Conservation (phyloP, 306 rosid species). For the Cicer pinnatifidum region DNA sequence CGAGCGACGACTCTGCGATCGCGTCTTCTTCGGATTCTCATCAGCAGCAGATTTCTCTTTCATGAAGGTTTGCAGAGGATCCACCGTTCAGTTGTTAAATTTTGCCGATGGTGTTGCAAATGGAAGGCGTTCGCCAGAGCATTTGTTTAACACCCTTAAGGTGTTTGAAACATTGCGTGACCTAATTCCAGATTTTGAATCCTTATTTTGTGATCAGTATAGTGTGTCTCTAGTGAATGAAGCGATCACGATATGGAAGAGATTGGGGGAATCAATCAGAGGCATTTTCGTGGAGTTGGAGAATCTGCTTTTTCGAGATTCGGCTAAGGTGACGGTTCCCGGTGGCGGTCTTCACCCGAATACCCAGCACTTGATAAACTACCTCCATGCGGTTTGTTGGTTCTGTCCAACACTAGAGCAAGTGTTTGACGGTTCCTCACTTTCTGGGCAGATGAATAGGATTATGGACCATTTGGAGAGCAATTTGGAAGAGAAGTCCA, state of each 20-base stretch:
- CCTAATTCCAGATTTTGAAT: conserved; percentile 69
- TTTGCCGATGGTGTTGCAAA: conserved; percentile 74
- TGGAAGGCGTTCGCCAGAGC: conserved; percentile 78
- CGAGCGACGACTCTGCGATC: conserved; percentile 78
- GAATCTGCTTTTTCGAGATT: conserved; percentile 78
- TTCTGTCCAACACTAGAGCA: conserved; percentile 73
- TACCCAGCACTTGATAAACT: conserved; percentile 90
- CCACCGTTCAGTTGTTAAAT: conserved; percentile 69
- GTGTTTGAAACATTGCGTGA: conserved; percentile 81
- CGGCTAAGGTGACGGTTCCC: conserved; percentile 68
- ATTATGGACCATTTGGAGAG: conserved; percentile 63
- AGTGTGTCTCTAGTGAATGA: conserved; percentile 70
- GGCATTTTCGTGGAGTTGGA: conserved; percentile 84
- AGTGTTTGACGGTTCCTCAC: conserved; percentile 56
- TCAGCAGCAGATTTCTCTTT: conserved; percentile 78
- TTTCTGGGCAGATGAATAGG: background rate
- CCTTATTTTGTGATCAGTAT: conserved; percentile 72
- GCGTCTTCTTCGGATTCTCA: conserved; percentile 76
- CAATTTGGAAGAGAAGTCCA: conserved; percentile 78
- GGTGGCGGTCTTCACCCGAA: conserved; percentile 92
- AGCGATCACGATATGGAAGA: conserved; percentile 74
- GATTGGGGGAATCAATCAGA: conserved; percentile 70
- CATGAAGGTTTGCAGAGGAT: conserved; percentile 87
- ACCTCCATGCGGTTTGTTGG: conserved; percentile 75
- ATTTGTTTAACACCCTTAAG: conserved; percentile 71